Conservation (phyloP, 2,329 filamentous ascomycete genomes). For the Monosporascus sp. region DNA sequence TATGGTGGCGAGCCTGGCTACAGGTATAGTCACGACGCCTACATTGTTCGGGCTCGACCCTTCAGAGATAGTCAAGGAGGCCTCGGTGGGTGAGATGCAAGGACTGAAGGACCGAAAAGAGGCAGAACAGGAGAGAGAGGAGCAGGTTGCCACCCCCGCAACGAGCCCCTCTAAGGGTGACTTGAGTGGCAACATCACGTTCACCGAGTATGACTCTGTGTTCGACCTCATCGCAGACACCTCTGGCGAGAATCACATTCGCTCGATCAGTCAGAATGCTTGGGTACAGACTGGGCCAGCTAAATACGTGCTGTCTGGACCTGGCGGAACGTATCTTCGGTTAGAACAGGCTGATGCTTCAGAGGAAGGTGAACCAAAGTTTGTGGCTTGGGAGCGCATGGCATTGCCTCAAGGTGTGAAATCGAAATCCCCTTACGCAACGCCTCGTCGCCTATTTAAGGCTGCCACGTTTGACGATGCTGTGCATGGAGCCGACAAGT, state of each 20-base stretch:
- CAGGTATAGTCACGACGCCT: conserved; percentile 83
- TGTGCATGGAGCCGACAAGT: conserved; percentile 81
- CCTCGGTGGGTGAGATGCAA: conserved; percentile 57
- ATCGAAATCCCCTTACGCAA: conserved; percentile 57
- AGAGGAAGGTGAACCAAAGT: conserved; percentile 26
- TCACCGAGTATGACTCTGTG: conserved; percentile 90
- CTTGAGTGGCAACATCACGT: conserved; percentile 51
- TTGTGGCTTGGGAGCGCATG: conserved; percentile 43
- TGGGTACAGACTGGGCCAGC: conserved; percentile 77
- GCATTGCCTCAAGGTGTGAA: conserved; percentile 35
- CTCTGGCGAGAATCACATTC: conserved; percentile 72
- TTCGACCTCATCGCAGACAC: conserved; percentile 83
- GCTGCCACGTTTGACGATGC: conserved; percentile 66
- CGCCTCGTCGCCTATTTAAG: conserved; percentile 62
- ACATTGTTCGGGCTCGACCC: conserved; percentile 93
- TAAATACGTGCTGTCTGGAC: conserved; percentile 65
- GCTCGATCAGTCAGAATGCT: conserved; percentile 65
- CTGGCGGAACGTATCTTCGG: conserved; percentile 56
- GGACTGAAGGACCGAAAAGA: conserved; percentile 45
- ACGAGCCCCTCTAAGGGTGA: background rate
- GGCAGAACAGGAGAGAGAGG: conserved; percentile 32
- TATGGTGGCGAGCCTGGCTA: conserved; percentile 81
- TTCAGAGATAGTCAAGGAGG: conserved; percentile 65
- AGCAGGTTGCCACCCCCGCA: conserved; percentile 9
- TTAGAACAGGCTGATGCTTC: conserved; percentile 39